Evolutionary conservation across 202 grass and related monocot species (phyloP).

Genomic region (Cymbopogon flexuosus): DNA sequence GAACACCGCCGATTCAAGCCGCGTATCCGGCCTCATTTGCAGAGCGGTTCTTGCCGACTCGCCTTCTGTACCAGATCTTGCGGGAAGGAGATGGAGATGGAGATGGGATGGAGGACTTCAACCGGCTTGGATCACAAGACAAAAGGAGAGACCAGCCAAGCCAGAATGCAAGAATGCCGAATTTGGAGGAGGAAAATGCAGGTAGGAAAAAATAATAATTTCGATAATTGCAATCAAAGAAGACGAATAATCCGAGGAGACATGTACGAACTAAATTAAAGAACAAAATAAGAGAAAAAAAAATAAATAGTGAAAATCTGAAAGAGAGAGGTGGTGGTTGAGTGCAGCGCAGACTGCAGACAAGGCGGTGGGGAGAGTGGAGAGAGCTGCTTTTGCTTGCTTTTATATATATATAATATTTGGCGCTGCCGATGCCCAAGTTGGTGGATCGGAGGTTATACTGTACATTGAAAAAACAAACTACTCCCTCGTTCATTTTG

Average conservation of each 20-base stretch:
- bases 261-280: not conserved
- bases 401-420: not conserved
- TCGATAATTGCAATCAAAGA: conserved; percentile 11
- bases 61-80: conserved; percentile 38
- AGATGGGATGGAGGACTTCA: not conserved
- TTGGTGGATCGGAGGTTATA: no score
- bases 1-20: conserved; percentile 81
- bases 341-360: not conserved
- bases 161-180: not conserved
- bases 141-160: not conserved
- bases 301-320: conserved; percentile 17
- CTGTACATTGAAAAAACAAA: no score
- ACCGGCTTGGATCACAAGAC: not conserved
- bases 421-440: not conserved
- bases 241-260: not conserved
- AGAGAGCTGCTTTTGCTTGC: not conserved
- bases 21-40: conserved; percentile 73
- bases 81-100: not conserved
- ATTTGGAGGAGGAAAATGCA: conserved; percentile 29
- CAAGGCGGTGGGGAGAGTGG: not conserved
- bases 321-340: not conserved
- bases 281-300: conserved; percentile 7
- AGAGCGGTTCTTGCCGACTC: not conserved
- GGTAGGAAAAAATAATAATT: not conserved
- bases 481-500: no score